Conservation (phyloP, 192 early-diverging fungal species). For the Backusella luteola region DNA sequence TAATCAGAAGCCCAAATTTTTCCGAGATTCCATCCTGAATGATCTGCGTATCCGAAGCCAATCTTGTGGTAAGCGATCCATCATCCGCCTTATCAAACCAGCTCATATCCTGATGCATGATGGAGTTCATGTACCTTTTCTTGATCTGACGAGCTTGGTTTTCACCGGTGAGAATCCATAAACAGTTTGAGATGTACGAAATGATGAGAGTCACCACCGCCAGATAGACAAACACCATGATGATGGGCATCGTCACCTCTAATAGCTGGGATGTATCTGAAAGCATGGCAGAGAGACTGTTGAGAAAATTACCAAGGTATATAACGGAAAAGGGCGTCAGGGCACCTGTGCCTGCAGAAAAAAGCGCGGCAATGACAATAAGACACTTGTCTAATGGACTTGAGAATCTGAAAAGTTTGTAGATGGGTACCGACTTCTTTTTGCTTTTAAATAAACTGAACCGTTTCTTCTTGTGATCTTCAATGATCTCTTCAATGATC, state of each 20-base stretch:
- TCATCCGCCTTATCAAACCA: conserved; percentile 79
- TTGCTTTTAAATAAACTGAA: conserved; percentile 1
- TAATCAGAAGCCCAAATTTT: conserved; percentile 72
- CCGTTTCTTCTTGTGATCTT: background rate
- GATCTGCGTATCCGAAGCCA: conserved; percentile 79
- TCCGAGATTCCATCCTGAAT: conserved; percentile 87
- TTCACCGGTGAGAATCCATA: conserved; percentile 50
- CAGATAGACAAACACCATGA: conserved; percentile 52
- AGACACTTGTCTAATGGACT: background rate
- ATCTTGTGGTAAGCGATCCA: conserved; percentile 83
- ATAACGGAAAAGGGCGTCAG: conserved; percentile 28
- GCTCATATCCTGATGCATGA: conserved; percentile 80
- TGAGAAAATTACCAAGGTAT: conserved; percentile 28
- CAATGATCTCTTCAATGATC: background rate
- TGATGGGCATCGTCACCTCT: conserved; percentile 14
- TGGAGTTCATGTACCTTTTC: conserved; percentile 64
- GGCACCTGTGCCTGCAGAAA: conserved; percentile 24
- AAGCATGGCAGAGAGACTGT: conserved; percentile 5
- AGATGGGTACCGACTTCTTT: conserved; percentile 44
- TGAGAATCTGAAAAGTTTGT: conserved; percentile 66
- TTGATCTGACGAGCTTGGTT: conserved; percentile 65
- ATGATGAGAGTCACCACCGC: conserved; percentile 51
- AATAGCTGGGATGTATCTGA: conserved; percentile 3
- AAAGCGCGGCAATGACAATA: conserved; percentile 11
- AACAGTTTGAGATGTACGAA: conserved; percentile 58